A percentile compares a stretch with the other conserved stretches of the same genome.
Evolutionary conservation across 177 flowering plant genomes (phyloP).

Genomic region (Vitis hybrid): DNA sequence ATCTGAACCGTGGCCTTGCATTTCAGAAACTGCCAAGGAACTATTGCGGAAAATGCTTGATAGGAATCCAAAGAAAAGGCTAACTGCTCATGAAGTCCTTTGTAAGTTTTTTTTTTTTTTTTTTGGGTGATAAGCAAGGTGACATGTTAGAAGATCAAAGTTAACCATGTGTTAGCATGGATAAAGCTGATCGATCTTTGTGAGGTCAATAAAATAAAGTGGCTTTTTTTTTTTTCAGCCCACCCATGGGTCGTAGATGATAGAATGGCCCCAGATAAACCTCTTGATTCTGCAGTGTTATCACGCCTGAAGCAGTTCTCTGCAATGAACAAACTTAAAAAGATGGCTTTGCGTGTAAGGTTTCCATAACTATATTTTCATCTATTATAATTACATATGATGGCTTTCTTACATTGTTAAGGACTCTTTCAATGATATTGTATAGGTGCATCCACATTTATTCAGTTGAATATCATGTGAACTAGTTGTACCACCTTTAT

Average conservation of each 20-base stretch:
- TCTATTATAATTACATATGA: no score
- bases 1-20: slow-evolving; percentile 35
- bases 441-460: no score
- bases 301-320: slow-evolving; percentile 36
- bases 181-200: no score
- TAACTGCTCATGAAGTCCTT: slow-evolving; percentile 33
- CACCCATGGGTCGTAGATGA: slow-evolving; percentile 36
- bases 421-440: no score
- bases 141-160: no score
- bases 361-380: no score
- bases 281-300: slow-evolving; percentile 32
- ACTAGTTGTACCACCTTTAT: no score
- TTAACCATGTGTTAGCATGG: no score
- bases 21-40: slow-evolving; percentile 36
- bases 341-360: slow-evolving; percentile 34
- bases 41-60: slow-evolving; percentile 32
- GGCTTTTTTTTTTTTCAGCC: slow-evolving; percentile 11
- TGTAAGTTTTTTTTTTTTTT: slow-evolving; percentile 20
- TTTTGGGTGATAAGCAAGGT: background rate
- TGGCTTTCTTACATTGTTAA: no score
- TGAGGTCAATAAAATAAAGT: no score
- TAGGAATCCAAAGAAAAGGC: slow-evolving; percentile 23
- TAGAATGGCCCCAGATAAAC: slow-evolving; percentile 31
- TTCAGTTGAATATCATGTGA: no score
- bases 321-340: slow-evolving; percentile 35